Evolutionary conservation across 306 rosid species (phyloP), one percentile per base, ranked within the genome.

Genomic region (Vicia villosa): DNA sequence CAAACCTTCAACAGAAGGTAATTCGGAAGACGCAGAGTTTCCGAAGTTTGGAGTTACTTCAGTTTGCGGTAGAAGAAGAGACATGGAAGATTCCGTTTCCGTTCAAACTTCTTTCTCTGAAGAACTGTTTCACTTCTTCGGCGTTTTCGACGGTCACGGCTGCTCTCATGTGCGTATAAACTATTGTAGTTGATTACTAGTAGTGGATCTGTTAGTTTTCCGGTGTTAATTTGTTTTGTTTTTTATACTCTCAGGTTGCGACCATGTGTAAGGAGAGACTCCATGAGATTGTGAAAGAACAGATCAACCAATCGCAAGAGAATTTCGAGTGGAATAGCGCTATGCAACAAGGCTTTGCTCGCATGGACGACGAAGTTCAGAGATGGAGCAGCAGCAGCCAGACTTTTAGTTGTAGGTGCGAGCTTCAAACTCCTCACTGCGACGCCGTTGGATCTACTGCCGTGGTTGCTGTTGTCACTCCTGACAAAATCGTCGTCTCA

Each of bases 381-480:
- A 63, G n/a, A 4, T 68, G 76, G 73, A 70, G 63, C 66, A 56
- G 65, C 15, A 40, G 16, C 5, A 74, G 63, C 40, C 68, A 70
- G 16, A 68, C 28, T 1, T 49, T 66, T 12, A n/a, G 47, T 9
- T 82, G 86, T 40, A 47, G 83, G 30, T 82, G 86, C 13, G 86
- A 82, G 62, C 86, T 82, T 0, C 92, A 81, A 66, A 82, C 89
- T 28, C 91, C 92, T 5, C 89, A 84, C 83, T 87, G 94, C 75
- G 96, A 89, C 51, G 89, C 96, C 32, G 99, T 94, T 0, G 97
- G 97, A 28, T 89, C 99, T n/a, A 91, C 97, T 3, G 99, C 97
- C 2, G 89, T 91, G 1, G 82, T 86, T 0, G 86, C 91, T 4
- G 59, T 87, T 1, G 50, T 87, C 0, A 81, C 91, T 0, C 83